Evolutionary conservation across 176 grass and related monocot genomes (phyloP), one percentile per base, ranked within the genome.

Genomic region (Musa troglodytarum): DNA sequence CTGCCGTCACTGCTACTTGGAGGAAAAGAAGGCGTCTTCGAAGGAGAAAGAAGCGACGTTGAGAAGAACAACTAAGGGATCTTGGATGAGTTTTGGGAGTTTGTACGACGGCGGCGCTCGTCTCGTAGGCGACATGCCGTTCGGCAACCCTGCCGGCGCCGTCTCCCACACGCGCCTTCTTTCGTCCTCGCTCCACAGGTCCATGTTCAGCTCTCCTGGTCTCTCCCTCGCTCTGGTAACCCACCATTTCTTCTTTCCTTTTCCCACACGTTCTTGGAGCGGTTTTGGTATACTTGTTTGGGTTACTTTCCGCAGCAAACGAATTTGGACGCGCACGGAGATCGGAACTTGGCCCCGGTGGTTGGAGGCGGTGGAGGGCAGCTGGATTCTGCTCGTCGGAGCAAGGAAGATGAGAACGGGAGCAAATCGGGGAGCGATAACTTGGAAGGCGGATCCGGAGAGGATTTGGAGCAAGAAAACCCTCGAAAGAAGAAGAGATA

Each of bases 151-250:
- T 3, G 72, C 72, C 53, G 53, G 52, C 6, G 72, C 53, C 53
- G 28, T 74, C 21, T 74, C 22, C 22, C 53, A 74, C 21, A 13
- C 21, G 53, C 53, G 43, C 72, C 53, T 74, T 8, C 13, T 74
- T 7, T 16, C 72, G 53, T 12, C 72, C 13, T 74, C 23, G 53
- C 23, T 74, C 16, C 24, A 23, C 52, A 75, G 69, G 50, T 53
- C 83, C 28, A 52, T 85, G 84, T 80, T 83, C 65, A 72, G 77
- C 19, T 90, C 89, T 29, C 83, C 89, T 65, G 85, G 83, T 0
- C 84, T 90, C 77, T 90, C 86, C 69, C 86, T 87, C 49, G 77
- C 75, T 19, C 73, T 83, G 86, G 95, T 96, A 86, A 51, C 8
- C 8, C 17, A 58, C 26, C 9, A 13, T 3, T 9, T 17, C 58